Conservation (phyloP, 73 alveolate genomes). For the Tetrahymena malaccensis region DNA sequence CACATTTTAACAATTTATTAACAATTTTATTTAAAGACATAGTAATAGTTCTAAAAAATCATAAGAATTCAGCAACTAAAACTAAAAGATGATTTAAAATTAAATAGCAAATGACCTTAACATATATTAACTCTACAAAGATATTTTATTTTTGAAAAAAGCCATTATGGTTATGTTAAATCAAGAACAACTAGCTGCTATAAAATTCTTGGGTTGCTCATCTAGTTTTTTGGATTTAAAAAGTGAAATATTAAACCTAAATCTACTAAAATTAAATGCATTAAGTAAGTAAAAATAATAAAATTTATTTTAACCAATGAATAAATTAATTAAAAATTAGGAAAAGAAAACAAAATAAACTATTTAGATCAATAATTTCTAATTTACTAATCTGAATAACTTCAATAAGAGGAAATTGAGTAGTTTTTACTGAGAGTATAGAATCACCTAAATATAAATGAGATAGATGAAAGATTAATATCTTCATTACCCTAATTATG, state of each 20-base stretch:
- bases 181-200: not conserved
- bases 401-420: not conserved
- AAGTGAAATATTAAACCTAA: not conserved
- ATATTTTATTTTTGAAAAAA: not conserved
- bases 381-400: not conserved
- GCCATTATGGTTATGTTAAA: not conserved
- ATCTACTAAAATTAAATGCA: not conserved
- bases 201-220: not conserved
- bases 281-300: not conserved
- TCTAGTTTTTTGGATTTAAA: not conserved
- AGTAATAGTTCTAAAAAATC: not conserved
- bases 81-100: no score
- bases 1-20: no score
- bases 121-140: not conserved
- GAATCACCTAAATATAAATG: not conserved
- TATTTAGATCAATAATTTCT: not conserved
- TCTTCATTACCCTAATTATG: not conserved
- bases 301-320: no score
- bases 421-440: not conserved
- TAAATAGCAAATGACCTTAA: not conserved
- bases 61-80: no score
- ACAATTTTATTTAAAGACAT: not conserved
- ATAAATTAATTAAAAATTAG: not conserved
- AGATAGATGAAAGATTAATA: not conserved
- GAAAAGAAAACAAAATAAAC: not conserved